Conservation (phyloP, 768 basidiomycete species). For the Boletus eberwhitei region DNA sequence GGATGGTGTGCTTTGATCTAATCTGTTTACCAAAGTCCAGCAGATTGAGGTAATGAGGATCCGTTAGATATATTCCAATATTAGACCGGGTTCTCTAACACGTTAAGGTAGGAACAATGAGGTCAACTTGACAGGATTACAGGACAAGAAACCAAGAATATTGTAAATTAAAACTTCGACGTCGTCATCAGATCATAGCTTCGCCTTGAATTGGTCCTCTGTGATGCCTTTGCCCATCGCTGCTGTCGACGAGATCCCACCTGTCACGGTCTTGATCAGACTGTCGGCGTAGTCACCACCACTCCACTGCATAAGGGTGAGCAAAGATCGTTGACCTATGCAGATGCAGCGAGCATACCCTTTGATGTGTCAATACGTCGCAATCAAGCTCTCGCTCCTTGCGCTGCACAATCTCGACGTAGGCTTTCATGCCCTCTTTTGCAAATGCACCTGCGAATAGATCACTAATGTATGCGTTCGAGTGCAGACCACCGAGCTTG, state of each 20-base stretch:
- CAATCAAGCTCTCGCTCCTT: slow-evolving; percentile 91
- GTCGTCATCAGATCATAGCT: slow-evolving; percentile 34
- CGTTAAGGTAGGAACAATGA: not conserved
- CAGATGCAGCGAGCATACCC: slow-evolving; percentile 45
- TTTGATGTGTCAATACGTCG: slow-evolving; percentile 97
- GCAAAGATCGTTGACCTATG: slow-evolving; percentile 12
- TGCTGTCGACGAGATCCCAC: slow-evolving; percentile 94
- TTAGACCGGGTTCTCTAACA: not conserved
- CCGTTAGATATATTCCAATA: not conserved
- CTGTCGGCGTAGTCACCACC: slow-evolving; percentile 92
- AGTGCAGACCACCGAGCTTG: slow-evolving; percentile 94
- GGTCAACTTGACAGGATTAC: not conserved
- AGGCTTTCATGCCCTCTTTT: slow-evolving; percentile 98
- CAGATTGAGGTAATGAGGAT: slow-evolving; percentile 7
- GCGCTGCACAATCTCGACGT: slow-evolving; percentile 91
- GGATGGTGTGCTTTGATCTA: not conserved
- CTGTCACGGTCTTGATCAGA: slow-evolving; percentile 93
- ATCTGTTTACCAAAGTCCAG: not conserved
- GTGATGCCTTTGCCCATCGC: slow-evolving; percentile 99
- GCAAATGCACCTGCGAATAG: slow-evolving; percentile 85
- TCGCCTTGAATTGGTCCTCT: slow-evolving; percentile 73
- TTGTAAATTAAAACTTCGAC: not conserved
- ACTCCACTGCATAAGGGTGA: slow-evolving; percentile 64
- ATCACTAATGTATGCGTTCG: slow-evolving; percentile 96
- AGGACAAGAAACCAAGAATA: slow-evolving; percentile 2